These are phyloP conservation scores for Colletotrichum sp. DNA, from an alignment of 2,329 filamentous ascomycete genomes.

Conservation along the genomic window DNA sequence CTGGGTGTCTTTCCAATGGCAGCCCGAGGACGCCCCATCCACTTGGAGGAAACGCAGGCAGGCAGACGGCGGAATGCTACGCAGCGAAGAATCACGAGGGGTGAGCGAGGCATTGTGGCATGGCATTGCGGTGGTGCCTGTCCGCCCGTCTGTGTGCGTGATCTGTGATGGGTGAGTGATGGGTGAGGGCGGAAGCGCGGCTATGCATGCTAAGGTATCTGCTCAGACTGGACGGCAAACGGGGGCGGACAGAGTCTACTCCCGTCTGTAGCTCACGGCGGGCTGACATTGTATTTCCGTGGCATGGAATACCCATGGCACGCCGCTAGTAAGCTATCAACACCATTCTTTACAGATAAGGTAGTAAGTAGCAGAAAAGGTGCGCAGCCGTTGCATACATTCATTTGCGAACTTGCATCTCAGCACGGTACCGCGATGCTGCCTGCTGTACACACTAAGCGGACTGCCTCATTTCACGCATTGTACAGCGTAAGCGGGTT, in stretches of 20 bases:
- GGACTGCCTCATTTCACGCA: not conserved
- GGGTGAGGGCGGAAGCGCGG: not conserved
- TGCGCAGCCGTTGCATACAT: not conserved
- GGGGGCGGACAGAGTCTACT: not conserved
- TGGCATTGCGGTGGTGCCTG: not conserved
- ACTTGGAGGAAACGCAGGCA: not conserved
- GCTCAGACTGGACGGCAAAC: not conserved
- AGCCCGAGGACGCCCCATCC: not conserved
- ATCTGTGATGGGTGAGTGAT: not conserved
- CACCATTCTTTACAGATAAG: not conserved
- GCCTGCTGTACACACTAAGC: not conserved
- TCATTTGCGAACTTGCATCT: not conserved
- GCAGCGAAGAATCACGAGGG: not conserved
- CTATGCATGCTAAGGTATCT: not conserved
- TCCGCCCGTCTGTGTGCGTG: not conserved
- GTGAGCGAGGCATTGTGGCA: not conserved
- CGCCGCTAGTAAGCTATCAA: not conserved
- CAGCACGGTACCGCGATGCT: not conserved
- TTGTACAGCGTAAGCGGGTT: not conserved
- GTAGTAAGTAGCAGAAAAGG: not conserved
- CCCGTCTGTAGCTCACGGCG: not conserved
- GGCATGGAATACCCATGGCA: not conserved
- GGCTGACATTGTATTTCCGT: not conserved
- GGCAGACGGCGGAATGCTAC: not conserved
- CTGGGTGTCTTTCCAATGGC: slow-evolving; percentile 4